Percentiles rank a stretch among this genome's conserved stretches.
Evolutionary conservation across 176 grass and related monocot species (phyloP).

Genomic region (Olyra latifolia): DNA sequence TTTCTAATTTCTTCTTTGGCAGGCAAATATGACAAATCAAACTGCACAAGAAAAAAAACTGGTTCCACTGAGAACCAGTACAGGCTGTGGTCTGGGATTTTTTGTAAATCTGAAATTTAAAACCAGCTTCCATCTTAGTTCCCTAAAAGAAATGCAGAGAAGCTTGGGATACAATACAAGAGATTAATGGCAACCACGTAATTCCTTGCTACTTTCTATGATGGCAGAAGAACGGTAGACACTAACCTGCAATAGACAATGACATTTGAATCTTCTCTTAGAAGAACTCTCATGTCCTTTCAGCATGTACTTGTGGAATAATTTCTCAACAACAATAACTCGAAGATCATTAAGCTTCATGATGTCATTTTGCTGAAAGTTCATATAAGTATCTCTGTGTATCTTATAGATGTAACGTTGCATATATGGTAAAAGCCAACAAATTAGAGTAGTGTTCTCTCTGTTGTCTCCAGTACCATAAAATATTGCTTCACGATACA

Average conservation of each 20-base stretch:
- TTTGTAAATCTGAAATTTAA: background rate
- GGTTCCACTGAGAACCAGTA: background rate
- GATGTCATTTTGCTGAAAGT: constrained; percentile 59
- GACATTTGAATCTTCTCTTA: constrained; percentile 63
- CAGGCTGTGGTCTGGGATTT: background rate
- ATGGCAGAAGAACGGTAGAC: constrained; percentile 8
- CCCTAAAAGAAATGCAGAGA: constrained; percentile 14
- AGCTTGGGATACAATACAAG: background rate
- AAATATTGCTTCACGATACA: constrained; percentile 85
- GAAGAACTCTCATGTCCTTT: constrained; percentile 59
- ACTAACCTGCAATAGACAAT: constrained; percentile 82
- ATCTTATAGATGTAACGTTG: constrained; percentile 84
- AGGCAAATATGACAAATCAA: background rate
- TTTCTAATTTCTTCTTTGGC: no score
- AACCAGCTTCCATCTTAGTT: background rate
- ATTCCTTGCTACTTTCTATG: constrained; percentile 15
- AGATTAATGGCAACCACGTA: background rate
- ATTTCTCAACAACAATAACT: constrained; percentile 69
- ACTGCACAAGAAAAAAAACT: background rate
- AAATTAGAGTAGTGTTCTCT: constrained; percentile 59
- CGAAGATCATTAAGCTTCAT: constrained; percentile 58
- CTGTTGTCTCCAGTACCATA: constrained; percentile 67
- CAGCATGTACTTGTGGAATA: constrained; percentile 76
- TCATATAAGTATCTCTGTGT: constrained; percentile 60
- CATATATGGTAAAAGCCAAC: constrained; percentile 73